Conservation (phyloP, 2,329 filamentous ascomycete species). For the Hypomyces rosellus region DNA sequence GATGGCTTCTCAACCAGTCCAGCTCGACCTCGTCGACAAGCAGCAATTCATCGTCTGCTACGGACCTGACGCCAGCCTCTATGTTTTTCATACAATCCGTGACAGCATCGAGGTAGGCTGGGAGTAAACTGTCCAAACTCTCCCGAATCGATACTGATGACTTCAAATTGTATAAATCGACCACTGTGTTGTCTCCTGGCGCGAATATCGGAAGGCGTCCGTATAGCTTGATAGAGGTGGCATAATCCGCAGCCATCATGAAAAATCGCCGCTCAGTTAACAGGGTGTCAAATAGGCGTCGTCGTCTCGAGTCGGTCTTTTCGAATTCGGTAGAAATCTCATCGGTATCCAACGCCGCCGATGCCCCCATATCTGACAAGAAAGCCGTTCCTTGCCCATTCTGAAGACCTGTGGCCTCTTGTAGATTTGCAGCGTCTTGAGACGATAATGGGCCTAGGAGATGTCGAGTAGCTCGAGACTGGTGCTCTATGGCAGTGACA, state of each 20-base stretch:
- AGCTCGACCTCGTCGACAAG: conserved; percentile 48
- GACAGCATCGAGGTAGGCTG: conserved; percentile 43
- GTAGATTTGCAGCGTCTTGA: conserved; percentile 70
- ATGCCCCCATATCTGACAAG: conserved; percentile 44
- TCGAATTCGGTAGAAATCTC: conserved; percentile 55
- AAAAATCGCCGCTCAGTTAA: conserved; percentile 65
- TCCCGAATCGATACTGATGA: conserved; percentile 22
- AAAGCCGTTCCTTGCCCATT: conserved; percentile 54
- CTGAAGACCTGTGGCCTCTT: conserved; percentile 63
- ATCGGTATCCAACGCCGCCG: conserved; percentile 44
- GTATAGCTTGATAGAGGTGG: conserved; percentile 43
- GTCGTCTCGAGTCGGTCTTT: conserved; percentile 53
- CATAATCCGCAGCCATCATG: conserved; percentile 55
- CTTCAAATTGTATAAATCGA: conserved; percentile 25
- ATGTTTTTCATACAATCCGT: conserved; percentile 43
- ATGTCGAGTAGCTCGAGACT: conserved; percentile 67
- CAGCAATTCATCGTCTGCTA: conserved; percentile 43
- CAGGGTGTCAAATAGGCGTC: conserved; percentile 65
- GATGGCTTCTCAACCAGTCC: conserved; percentile 55
- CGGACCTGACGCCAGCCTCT: conserved; percentile 42
- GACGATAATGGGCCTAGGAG: conserved; percentile 66
- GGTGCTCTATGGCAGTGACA: conserved; percentile 75
- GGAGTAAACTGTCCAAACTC: conserved; percentile 39
- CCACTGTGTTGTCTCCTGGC: conserved; percentile 20
- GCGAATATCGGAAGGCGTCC: conserved; percentile 30